phyloP scores from a whole-genome alignment of 2,329 filamentous ascomycete species.

The Calonectria crousiana region DNA sequence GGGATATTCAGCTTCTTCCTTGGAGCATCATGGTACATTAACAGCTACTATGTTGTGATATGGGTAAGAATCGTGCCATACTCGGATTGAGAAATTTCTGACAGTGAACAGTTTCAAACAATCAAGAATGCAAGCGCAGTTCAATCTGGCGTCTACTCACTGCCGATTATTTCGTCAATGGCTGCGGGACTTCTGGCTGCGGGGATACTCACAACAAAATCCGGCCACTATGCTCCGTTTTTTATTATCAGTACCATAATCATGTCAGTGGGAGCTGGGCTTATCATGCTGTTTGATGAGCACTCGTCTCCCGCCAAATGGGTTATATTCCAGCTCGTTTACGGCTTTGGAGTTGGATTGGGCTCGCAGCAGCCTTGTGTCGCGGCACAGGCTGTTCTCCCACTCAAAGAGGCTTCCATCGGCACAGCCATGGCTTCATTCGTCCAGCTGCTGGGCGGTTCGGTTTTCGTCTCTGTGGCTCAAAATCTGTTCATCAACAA shows the following conservation, averaged over 20 bases:
- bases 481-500: conserved; percentile 16
- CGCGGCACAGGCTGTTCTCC: conserved; percentile 16
- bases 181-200: not conserved
- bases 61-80: not conserved
- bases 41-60: conserved; percentile 21
- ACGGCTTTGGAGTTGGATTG: conserved; percentile 14
- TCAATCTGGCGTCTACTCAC: conserved; percentile 9
- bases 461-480: conserved; percentile 19
- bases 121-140: conserved; percentile 10
- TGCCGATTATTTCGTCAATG: conserved; percentile 13
- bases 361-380: conserved; percentile 7
- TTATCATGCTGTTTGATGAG: conserved; percentile 1
- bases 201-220: not conserved
- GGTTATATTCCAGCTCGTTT: conserved; percentile 11
- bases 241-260: not conserved
- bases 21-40: conserved; percentile 16
- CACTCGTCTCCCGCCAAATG: not conserved
- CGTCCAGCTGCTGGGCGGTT: conserved; percentile 14
- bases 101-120: not conserved
- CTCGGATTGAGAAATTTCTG: not conserved
- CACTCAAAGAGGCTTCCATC: conserved; percentile 6
- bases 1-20: conserved; percentile 16
- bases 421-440: conserved; percentile 17
- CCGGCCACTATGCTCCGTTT: conserved; percentile 17
- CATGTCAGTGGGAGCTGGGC: conserved; percentile 8